Evolutionary conservation across 371 early-diverging fungal genomes (phyloP), one percentile per base, ranked within the genome.

Genomic region (Actinomucor elegans): DNA sequence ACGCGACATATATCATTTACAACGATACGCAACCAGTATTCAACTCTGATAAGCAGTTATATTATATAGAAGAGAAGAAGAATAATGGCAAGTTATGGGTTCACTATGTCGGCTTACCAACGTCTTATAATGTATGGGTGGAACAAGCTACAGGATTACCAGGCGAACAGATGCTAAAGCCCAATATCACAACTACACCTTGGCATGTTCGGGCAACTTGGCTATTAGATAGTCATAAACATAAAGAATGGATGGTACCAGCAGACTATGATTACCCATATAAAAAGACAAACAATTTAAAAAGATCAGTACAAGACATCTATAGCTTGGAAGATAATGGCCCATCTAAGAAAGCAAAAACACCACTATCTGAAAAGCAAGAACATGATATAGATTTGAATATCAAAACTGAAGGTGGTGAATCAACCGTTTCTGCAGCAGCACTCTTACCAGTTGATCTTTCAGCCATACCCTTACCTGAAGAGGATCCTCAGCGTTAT

Each of bases 181-280:
- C 59, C 10, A 48, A 68, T 18, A 27, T 46, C 24, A n/a, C n/a
- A n/a, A 34, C 68, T 7, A 77, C 76, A 0, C 78, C 82, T 2
- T 84, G 85, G 79, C 79, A 74, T 50, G 75, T 91, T 0, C 71
- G 79, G 17, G 66, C 63, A 4, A 80, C 75, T 27, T 93, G 92
- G 92, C 50, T 93, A 17, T 65, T 65, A 27, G 90, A 90, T 61
- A 89, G 90, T 58, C 61, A 59, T 33, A 62, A 57, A 44, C 86
- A 77, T 57, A 85, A 85, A 49, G 91, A 93, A 57, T 91, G 89
- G 91, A 81, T 80, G 73, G 78, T 78, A 45, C 85, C 84, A 28
- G 76, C 75, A 43, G 91, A 90, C 54, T 89, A 87, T 33, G 47
- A 57, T 42, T 66, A 31, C 56, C 66, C 54, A 9, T 35, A 57